Evolutionary conservation across 1,284 basidiomycete species (phyloP).

Genomic region (Naganishia sp.): DNA sequence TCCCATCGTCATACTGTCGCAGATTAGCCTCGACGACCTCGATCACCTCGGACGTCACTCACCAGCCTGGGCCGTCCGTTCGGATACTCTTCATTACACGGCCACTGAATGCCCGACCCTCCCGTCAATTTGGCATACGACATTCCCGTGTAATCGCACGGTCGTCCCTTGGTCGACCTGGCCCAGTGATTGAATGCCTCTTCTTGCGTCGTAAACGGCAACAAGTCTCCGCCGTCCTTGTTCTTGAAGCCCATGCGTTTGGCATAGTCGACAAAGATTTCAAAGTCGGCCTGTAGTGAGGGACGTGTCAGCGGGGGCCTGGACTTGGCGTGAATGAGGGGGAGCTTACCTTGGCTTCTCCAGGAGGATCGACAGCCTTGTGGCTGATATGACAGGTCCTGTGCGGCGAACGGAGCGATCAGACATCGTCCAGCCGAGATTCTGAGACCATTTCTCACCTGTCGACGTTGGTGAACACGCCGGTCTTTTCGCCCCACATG

Average conservation of each 20-base stretch:
- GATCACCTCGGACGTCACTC: background rate
- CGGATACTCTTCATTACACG: slow-evolving; percentile 29
- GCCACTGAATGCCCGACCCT: slow-evolving; percentile 33
- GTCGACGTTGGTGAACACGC: slow-evolving; percentile 28
- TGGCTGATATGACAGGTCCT: slow-evolving; percentile 30
- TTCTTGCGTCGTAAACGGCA: slow-evolving; percentile 24
- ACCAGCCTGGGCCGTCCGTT: slow-evolving; percentile 23
- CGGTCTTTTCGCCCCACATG: slow-evolving; percentile 34
- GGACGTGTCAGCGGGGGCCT: background rate
- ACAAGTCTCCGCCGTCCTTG: slow-evolving; percentile 29
- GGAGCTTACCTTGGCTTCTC: slow-evolving; percentile 25
- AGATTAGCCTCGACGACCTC: background rate
- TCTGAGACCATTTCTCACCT: background rate
- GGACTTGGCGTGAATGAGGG: background rate
- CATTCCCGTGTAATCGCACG: slow-evolving; percentile 33
- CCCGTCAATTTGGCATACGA: slow-evolving; percentile 32
- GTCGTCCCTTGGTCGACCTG: slow-evolving; percentile 29
- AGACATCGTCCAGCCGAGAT: background rate
- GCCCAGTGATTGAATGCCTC: slow-evolving; percentile 32
- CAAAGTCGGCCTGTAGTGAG: slow-evolving; percentile 15
- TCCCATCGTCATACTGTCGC: slow-evolving; percentile 28
- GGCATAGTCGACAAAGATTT: slow-evolving; percentile 33
- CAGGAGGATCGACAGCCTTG: slow-evolving; percentile 33
- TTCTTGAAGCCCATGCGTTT: slow-evolving; percentile 32
- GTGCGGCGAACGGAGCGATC: background rate